Evolutionary conservation across 495 filamentous ascomycete genomes (phyloP).

Genomic region (Penicillium cosmopolitanum): DNA sequence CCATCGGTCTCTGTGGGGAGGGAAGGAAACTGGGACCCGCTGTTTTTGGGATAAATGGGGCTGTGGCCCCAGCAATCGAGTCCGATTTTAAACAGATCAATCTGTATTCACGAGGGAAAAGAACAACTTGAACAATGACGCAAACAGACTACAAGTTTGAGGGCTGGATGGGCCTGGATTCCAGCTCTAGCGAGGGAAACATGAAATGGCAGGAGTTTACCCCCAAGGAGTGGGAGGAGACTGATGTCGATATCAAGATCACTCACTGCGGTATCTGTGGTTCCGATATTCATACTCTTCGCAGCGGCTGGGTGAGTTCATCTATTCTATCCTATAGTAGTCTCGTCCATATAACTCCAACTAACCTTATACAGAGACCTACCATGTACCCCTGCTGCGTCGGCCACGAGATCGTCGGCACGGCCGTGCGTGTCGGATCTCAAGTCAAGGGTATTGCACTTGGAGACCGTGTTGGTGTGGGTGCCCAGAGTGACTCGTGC

Average conservation of each 20-base stretch:
- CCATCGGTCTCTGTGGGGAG: constrained; percentile 4
- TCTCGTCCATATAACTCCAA: neutral
- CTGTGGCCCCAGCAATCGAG: constrained; percentile 5
- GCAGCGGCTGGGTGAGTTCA: constrained; percentile 66
- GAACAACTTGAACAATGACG: constrained; percentile 24
- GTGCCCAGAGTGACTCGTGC: constrained; percentile 79
- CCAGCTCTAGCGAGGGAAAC: constrained; percentile 64
- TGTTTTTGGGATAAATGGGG: constrained; percentile 20
- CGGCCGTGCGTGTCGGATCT: constrained; percentile 71
- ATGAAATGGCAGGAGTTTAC: constrained; percentile 78
- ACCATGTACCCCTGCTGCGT: constrained; percentile 73
- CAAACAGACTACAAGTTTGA: constrained; percentile 67
- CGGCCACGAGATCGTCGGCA: constrained; percentile 86
- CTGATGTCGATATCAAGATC: constrained; percentile 64
- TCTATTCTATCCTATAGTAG: neutral
- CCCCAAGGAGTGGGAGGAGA: constrained; percentile 81
- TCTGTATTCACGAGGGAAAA: neutral
- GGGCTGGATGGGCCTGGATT: constrained; percentile 78
- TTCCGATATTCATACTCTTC: constrained; percentile 73
- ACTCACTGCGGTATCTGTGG: constrained; percentile 51
- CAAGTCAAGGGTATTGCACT: constrained; percentile 68
- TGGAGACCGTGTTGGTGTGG: constrained; percentile 89
- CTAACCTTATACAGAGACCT: constrained; percentile 38
- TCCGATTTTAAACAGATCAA: neutral
- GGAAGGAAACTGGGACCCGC: neutral